Evolutionary conservation across 2,329 filamentous ascomycete species (phyloP).

Genomic region (Curvularia spicifera): DNA sequence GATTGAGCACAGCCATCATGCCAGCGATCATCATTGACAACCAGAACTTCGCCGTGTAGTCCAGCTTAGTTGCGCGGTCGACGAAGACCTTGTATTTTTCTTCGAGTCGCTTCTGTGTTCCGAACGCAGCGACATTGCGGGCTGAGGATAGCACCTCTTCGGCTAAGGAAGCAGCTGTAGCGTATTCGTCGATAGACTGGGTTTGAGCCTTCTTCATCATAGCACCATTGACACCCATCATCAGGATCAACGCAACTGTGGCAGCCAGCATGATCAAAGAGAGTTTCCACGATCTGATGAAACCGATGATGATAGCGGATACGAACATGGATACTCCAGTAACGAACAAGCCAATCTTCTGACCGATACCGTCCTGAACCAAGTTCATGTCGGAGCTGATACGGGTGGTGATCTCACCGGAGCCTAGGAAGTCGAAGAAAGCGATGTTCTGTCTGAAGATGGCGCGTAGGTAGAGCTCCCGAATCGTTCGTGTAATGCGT

Average conservation of each 20-base stretch:
- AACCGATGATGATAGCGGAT: conserved; percentile 89
- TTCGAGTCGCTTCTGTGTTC: conserved; percentile 90
- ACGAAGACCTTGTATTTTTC: conserved; percentile 82
- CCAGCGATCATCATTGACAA: conserved; percentile 80
- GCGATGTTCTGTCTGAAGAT: conserved; percentile 53
- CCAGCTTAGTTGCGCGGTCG: conserved; percentile 73
- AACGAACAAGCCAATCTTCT: conserved; percentile 48
- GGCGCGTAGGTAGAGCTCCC: conserved; percentile 69
- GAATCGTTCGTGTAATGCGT: conserved; percentile 55
- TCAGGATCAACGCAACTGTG: conserved; percentile 76
- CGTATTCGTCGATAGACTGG: conserved; percentile 76
- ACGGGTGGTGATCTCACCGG: conserved; percentile 92
- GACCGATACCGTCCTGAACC: conserved; percentile 83
- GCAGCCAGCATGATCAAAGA: conserved; percentile 85
- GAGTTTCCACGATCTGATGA: conserved; percentile 90
- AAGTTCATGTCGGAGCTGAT: conserved; percentile 95
- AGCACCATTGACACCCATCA: conserved; percentile 75
- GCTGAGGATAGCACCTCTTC: conserved; percentile 96
- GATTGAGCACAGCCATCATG: conserved; percentile 83
- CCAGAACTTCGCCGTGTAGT: conserved; percentile 74
- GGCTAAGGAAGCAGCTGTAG: conserved; percentile 82
- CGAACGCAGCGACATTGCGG: conserved; percentile 89
- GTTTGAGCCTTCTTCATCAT: conserved; percentile 81
- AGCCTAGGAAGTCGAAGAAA: conserved; percentile 79
- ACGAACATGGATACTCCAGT: conserved; percentile 64